Evolutionary conservation across 176 grass and related monocot species (phyloP), one percentile per base, ranked within the genome.

Genomic region (Aegilops umbellulata): DNA sequence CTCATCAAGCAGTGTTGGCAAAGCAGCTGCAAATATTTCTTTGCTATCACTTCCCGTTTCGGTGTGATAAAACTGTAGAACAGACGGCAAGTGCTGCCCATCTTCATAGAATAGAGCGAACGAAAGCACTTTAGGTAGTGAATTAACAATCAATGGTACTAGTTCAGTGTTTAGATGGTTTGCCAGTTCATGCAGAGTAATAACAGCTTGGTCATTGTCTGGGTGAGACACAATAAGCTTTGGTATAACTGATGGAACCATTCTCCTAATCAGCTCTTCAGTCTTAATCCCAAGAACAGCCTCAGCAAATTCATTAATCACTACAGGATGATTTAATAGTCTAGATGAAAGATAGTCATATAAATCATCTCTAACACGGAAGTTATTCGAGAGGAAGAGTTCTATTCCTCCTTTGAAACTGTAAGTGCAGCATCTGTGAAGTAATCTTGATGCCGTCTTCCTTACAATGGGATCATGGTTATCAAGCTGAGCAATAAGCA

Each of bases 1-100:
- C 88, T 98, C 95, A 31, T 98, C 95, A 82, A 95, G 93, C 63
- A 98, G 83, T 85, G 86, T 58, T 77, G 87, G 89, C 80, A 98
- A 94, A 87, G 91, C 95, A 83, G 95, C 95, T 74, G 80, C 83
- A 92, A 94, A 98, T 91, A 98, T 92, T 87, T 98, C 91, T 91
- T 90, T 95, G 81, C 74, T 93, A 85, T 94, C 93, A 71, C 91
- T 95, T 84, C 69, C 84, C 2, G 95, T 94, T 81, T 94, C 89
- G 44, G 74, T 83, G 39, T 89, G 92, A 87, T 98, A 98, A 83
- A 98, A 98, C 82, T 98, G 80, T 70, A 98, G 89, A 76, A 98
- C 93, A 76, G 86, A 94, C 29, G 88, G 87, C 74, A 98, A 85
- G 51, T 94, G 89, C 67, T 88, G 80, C 42, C 81, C 78, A 61